Evolutionary conservation across 192 early-diverging fungal species (phyloP).

Genomic region (Irineochytrium annulatum): DNA sequence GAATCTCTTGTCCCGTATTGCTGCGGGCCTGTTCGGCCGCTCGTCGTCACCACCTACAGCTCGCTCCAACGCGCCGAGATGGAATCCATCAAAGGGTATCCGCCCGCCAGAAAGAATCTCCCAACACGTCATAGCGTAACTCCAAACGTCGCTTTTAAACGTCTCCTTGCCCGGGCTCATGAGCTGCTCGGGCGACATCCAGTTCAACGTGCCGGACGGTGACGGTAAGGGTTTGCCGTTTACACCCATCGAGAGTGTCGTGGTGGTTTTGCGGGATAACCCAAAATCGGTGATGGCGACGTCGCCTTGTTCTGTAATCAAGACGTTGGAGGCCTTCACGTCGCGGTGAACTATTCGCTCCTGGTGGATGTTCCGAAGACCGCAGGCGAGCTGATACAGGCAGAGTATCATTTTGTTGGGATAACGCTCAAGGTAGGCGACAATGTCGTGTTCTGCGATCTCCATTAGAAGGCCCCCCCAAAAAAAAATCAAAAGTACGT

Average conservation of each 20-base stretch:
- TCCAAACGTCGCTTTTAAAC: constrained; percentile 7
- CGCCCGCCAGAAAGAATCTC: neutral
- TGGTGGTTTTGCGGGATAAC: neutral
- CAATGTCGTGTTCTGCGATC: too few relatives aligned
- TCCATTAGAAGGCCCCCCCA: too few relatives aligned
- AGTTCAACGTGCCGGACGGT: constrained; percentile 6
- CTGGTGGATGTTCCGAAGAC: constrained; percentile 76
- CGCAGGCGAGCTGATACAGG: constrained; percentile 75
- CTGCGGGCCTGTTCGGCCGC: constrained; percentile 1
- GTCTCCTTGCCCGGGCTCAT: neutral
- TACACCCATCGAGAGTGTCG: neutral
- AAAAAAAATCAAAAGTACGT: too few relatives aligned
- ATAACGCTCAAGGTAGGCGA: constrained; percentile 64
- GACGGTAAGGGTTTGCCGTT: neutral
- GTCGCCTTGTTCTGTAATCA: constrained; percentile 85
- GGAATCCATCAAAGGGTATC: constrained; percentile 2
- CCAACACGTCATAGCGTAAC: constrained; percentile 12
- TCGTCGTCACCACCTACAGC: neutral
- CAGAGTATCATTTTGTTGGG: constrained; percentile 79
- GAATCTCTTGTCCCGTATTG: neutral
- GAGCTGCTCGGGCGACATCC: constrained; percentile 19
- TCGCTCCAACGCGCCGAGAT: neutral
- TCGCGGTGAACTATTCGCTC: constrained; percentile 77
- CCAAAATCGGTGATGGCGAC: constrained; percentile 92
- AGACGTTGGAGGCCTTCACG: constrained; percentile 82